Base-by-base conservation (phyloP, 257 asterid genomes). In the Forsythia suspensa region DNA sequence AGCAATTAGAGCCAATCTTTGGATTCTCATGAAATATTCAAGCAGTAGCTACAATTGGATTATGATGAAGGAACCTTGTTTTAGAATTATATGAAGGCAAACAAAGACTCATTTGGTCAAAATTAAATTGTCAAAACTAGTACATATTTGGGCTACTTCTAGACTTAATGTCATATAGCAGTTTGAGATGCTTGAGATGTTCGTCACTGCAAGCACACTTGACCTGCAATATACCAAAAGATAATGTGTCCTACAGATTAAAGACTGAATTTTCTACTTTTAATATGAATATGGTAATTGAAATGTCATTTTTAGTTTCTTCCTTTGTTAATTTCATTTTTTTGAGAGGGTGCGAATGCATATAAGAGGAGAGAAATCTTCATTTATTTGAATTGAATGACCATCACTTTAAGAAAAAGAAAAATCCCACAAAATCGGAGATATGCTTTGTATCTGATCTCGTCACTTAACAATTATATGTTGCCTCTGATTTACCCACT, bases 171-270 rank as follows among this genome's bases (percentile, higher is more conserved):
- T 55, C 29, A n/a, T 6, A 55, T 55, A 6, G 11, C 36, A 21
- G 29, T 43, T 24, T 61, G 79, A 75, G 72, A 39, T 75, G 36
- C 61, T 75, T 55, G n/a, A 29, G 59, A 37, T 51, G 24, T 77
- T 61, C 10, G n/a, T 70, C 37, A 10, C 36, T 55, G 63, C 61
- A 72, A 6, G 42, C 44, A 46, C 41, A 44, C 4, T 0, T 46
- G 16, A 3, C 40, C 7, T 72, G 20, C 10, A 2, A 18, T 29
- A 20, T 0, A 44, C 13, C 65, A 16, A 55, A 55, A n/a, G 29
- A 55, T 55, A 61, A 61, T 3, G 15, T 61, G 15, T 21, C 69
- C 69, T 61, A 24, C 13, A 0, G 37, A 20, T 21, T 61, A 21
- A 21, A 61, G 16, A 73, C 66, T 48, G 34, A 51, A 39, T 34